Conservation (phyloP, 257 asterid species). For the Oldenlandia corymbosa region DNA sequence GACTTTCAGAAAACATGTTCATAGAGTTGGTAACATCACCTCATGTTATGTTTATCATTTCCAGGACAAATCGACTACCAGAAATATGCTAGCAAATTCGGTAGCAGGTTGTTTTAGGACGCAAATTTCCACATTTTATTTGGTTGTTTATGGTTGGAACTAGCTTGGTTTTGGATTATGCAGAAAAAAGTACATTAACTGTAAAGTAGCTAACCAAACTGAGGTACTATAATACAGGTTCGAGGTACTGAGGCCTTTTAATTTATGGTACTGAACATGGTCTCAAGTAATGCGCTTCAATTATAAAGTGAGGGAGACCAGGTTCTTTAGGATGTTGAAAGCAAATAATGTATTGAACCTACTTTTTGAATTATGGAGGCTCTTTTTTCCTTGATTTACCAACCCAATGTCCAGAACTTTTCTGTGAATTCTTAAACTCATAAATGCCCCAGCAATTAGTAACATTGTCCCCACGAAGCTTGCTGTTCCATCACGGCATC, state of each 20-base stretch:
- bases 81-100: not conserved
- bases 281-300: not conserved
- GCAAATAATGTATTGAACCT: not conserved
- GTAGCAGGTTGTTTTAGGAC: not conserved
- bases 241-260: not conserved
- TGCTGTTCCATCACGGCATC: constrained; percentile 24
- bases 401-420: constrained; percentile 14
- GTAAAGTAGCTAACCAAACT: not conserved
- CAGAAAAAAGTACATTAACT: not conserved
- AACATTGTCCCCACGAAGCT: constrained; percentile 29
- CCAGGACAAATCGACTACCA: not conserved
- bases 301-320: not conserved
- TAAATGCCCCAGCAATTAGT: constrained; percentile 21
- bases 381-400: constrained; percentile 16
- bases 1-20: too few species aligned
- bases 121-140: not conserved
- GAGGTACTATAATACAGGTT: not conserved
- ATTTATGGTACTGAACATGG: not conserved
- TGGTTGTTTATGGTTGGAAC: not conserved
- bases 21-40: too few species aligned
- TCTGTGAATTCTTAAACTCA: not conserved
- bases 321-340: not conserved
- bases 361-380: constrained; percentile 15
- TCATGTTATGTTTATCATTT: too few species aligned
- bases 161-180: not conserved